Conservation (phyloP, 805 yeast species). For the Candida lessepsii region DNA sequence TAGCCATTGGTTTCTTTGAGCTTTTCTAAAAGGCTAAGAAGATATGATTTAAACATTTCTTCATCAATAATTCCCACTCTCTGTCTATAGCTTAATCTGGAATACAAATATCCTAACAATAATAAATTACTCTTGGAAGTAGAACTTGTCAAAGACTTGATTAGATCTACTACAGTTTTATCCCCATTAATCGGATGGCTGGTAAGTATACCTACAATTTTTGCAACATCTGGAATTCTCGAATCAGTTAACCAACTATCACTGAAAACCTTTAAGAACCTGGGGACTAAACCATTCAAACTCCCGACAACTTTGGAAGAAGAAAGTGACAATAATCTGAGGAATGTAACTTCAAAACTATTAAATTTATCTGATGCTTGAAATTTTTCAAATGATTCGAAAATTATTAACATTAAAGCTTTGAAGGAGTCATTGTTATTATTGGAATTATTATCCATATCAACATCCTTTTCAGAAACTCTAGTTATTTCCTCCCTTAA, state of each 20-base stretch:
- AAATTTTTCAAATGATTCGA: slow-evolving; percentile 31
- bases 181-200: slow-evolving; percentile 35
- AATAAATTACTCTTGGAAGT: too few relatives aligned
- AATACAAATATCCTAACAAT: slow-evolving; percentile 44
- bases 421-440: slow-evolving; percentile 18
- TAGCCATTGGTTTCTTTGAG: slow-evolving; percentile 20
- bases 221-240: slow-evolving; percentile 36
- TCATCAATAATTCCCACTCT: slow-evolving; percentile 20
- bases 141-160: slow-evolving; percentile 8
- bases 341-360: slow-evolving; percentile 36
- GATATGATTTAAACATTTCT: slow-evolving; percentile 12
- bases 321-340: slow-evolving; percentile 31
- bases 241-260: slow-evolving; percentile 21
- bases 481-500: slow-evolving; percentile 22
- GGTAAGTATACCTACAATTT: slow-evolving; percentile 47
- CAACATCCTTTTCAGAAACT: slow-evolving; percentile 18
- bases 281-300: slow-evolving; percentile 18
- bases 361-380: slow-evolving; percentile 19
- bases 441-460: slow-evolving; percentile 14
- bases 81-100: slow-evolving; percentile 43
- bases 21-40: slow-evolving; percentile 17
- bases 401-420: slow-evolving; percentile 29
- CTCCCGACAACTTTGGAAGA: slow-evolving; percentile 24
- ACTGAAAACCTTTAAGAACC: slow-evolving; percentile 25
- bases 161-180: too few relatives aligned